phyloP scores from a whole-genome alignment of 1,284 basidiomycete genomes.

The Gomphus sp. region DNA sequence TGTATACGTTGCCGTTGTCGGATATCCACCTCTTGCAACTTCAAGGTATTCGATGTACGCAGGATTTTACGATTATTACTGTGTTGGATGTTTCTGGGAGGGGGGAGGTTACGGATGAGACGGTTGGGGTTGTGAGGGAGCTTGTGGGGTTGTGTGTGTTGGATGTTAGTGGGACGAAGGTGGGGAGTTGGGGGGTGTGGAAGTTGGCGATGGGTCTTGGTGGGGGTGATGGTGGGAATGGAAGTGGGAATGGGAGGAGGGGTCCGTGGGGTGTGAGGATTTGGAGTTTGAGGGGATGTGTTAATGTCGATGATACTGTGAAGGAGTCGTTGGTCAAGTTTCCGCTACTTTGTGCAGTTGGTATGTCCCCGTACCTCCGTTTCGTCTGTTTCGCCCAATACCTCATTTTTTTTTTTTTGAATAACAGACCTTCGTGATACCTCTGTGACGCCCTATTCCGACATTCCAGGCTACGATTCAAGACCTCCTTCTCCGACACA shows the following conservation, averaged over 20 bases:
- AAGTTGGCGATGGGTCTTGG: constrained; percentile 28
- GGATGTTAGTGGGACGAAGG: constrained; percentile 44
- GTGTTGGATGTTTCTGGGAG: constrained; percentile 48
- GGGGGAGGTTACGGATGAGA: constrained; percentile 43
- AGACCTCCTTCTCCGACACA: background rate
- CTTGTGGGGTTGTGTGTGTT: constrained; percentile 48
- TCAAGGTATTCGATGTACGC: constrained; percentile 43
- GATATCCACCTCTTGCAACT: constrained; percentile 47
- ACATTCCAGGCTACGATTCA: background rate
- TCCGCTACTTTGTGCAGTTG: constrained; percentile 46
- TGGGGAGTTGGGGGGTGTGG: constrained; percentile 44
- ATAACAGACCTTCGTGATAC: constrained; percentile 45
- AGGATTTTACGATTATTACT: constrained; percentile 52
- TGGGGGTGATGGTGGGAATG: too few species aligned
- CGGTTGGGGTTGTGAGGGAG: constrained; percentile 35
- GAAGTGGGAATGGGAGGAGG: too few species aligned
- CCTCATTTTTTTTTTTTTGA: constrained; percentile 9
- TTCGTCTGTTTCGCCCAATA: background rate
- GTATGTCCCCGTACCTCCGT: constrained; percentile 28
- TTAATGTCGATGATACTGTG: constrained; percentile 31
- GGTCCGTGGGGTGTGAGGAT: constrained; percentile 54
- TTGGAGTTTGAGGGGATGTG: constrained; percentile 40
- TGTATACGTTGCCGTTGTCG: constrained; percentile 39
- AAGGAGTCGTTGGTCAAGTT: constrained; percentile 33
- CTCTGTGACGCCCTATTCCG: constrained; percentile 23